These are phyloP conservation scores for Deinandra increscens DNA, from an alignment of 129 eudicot genomes.

Conservation along the genomic window DNA sequence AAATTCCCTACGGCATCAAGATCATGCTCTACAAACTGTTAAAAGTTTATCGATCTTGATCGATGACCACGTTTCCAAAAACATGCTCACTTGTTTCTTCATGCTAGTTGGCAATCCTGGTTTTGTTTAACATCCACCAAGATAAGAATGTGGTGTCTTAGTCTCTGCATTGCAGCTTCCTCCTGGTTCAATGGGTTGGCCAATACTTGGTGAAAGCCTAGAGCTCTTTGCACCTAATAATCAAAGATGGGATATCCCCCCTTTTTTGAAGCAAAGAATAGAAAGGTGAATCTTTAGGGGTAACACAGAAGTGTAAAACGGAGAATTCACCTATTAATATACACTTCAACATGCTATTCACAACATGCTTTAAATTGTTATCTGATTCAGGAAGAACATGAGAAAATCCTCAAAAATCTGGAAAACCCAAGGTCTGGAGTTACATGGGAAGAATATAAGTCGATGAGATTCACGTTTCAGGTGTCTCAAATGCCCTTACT, in stretches of 20 bases:
- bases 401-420: slow-evolving; percentile 46
- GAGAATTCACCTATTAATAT: no score
- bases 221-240: slow-evolving; percentile 57
- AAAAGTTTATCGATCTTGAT: no score
- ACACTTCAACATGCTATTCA: no score
- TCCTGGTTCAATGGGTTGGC: slow-evolving; percentile 96
- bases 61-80: no score
- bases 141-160: slow-evolving; percentile 35
- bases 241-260: slow-evolving; percentile 49
- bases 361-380: no score
- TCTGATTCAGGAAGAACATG: no score
- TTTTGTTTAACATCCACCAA: no score
- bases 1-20: neutral
- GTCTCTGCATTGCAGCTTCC: slow-evolving; percentile 47
- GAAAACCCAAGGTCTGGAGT: slow-evolving; percentile 50
- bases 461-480: slow-evolving; percentile 87
- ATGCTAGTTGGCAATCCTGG: no score
- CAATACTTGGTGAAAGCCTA: slow-evolving; percentile 65
- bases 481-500: slow-evolving; percentile 7
- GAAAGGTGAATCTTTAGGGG: slow-evolving; percentile 47
- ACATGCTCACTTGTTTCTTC: no score
- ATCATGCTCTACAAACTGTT: no score
- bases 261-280: slow-evolving; percentile 69
- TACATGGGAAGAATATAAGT: slow-evolving; percentile 50
- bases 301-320: no score